These are phyloP conservation scores for Aspergillus neoniger DNA, from an alignment of 2,329 filamentous ascomycete genomes.

Conservation along the genomic window DNA sequence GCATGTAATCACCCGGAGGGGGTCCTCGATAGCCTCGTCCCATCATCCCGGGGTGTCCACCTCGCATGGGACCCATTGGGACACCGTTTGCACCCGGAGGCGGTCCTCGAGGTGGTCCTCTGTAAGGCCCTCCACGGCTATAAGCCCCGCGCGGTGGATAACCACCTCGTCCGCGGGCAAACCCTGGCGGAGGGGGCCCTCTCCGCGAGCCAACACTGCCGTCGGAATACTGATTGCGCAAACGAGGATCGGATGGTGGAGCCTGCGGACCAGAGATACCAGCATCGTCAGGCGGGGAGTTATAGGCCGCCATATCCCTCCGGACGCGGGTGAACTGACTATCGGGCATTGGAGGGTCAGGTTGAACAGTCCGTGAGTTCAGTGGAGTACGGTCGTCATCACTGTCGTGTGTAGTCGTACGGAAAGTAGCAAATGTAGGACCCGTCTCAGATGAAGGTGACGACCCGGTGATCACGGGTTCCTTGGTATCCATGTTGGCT, in stretches of 20 bases:
- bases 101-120: slow-evolving; percentile 33
- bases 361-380: slow-evolving; percentile 36
- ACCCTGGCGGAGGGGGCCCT: slow-evolving; percentile 45
- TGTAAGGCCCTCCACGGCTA: slow-evolving; percentile 45
- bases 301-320: slow-evolving; percentile 34
- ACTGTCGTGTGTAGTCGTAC: slow-evolving; percentile 33
- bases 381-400: slow-evolving; percentile 47
- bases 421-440: slow-evolving; percentile 52
- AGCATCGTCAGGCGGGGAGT: slow-evolving; percentile 39
- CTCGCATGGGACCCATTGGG: slow-evolving; percentile 38
- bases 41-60: slow-evolving; percentile 45
- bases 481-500: slow-evolving; percentile 54
- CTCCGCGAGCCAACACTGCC: slow-evolving; percentile 47
- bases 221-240: slow-evolving; percentile 52
- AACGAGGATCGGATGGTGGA: slow-evolving; percentile 43
- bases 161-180: slow-evolving; percentile 58
- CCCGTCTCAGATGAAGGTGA: slow-evolving; percentile 54
- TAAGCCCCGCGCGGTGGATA: slow-evolving; percentile 51
- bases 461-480: slow-evolving; percentile 57
- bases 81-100: slow-evolving; percentile 48
- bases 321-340: slow-evolving; percentile 32
- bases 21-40: slow-evolving; percentile 44
- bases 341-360: slow-evolving; percentile 30
- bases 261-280: slow-evolving; percentile 39
- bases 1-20: slow-evolving; percentile 56